A percentile compares a stretch with the other conserved stretches of the same genome.
phyloP scores from a whole-genome alignment of 495 filamentous ascomycete species.

The Thozetella sp. region DNA sequence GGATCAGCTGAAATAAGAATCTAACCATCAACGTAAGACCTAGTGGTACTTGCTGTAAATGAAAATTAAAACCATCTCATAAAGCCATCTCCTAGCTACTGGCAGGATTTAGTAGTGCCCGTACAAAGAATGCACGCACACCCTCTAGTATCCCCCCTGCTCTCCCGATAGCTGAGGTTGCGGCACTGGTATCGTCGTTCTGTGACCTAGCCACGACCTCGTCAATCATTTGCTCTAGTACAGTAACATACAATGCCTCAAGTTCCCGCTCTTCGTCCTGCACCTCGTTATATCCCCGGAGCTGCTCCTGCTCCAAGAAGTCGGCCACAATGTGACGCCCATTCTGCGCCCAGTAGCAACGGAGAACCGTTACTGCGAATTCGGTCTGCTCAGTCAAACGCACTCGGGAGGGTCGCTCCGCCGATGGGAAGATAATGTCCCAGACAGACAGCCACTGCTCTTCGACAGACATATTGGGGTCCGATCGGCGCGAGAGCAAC shows the following conservation, averaged over 20 bases:
- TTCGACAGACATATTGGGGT: not conserved
- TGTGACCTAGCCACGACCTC: not conserved
- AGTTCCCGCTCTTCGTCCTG: not conserved
- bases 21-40: too few species aligned
- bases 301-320: not conserved
- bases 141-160: not conserved
- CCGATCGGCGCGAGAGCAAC: not conserved
- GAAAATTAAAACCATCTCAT: too few species aligned
- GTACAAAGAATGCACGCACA: not conserved
- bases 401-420: not conserved
- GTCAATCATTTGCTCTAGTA: not conserved
- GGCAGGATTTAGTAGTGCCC: not conserved
- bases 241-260: not conserved
- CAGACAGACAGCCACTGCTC: not conserved
- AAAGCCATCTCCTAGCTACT: too few species aligned
- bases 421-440: not conserved
- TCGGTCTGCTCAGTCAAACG: not conserved
- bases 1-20: too few species aligned
- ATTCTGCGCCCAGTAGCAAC: not conserved
- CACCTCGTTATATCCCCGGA: not conserved
- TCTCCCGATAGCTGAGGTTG: too few species aligned
- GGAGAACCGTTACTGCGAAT: not conserved
- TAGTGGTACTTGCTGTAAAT: too few species aligned
- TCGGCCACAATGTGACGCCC: not conserved
- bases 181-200: not conserved